These are phyloP conservation scores for Trametes coccinea DNA, from an alignment of 768 basidiomycete genomes.

Conservation along the genomic window DNA sequence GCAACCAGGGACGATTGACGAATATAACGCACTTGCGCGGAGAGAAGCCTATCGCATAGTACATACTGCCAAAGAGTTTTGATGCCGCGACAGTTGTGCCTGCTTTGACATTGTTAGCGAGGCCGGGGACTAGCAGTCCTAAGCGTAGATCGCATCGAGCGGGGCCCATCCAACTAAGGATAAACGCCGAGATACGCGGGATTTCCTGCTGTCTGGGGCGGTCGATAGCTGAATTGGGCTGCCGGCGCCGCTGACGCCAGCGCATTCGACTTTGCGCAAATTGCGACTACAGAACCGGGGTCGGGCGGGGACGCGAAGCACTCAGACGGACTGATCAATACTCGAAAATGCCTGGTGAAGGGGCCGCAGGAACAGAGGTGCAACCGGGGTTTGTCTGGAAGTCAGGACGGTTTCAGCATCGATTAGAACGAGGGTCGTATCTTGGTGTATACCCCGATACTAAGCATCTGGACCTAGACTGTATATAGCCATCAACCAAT, in stretches of 20 bases:
- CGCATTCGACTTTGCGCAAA: not conserved
- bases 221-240: not conserved
- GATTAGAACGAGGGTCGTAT: constrained; percentile 5
- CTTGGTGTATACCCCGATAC: constrained; percentile 2
- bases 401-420: constrained; percentile 7
- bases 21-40: not conserved
- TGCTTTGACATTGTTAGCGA: constrained; percentile 8
- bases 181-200: constrained; percentile 8
- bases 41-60: not conserved
- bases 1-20: constrained; percentile 7
- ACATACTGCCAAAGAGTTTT: constrained; percentile 4
- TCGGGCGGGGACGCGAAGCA: constrained; percentile 2
- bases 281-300: not conserved
- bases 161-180: constrained; percentile 14
- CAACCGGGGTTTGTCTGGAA: constrained; percentile 12
- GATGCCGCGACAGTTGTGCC: constrained; percentile 16
- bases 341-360: constrained; percentile 2
- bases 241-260: constrained; percentile 6
- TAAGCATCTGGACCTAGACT: constrained; percentile 7
- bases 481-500: not conserved
- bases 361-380: not conserved
- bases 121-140: constrained; percentile 1
- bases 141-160: constrained; percentile 9
- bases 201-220: not conserved
- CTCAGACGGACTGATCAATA: constrained; percentile 2